phyloP scores from a whole-genome alignment of 2,329 filamentous ascomycete species.

The Cladosporium phlei region DNA sequence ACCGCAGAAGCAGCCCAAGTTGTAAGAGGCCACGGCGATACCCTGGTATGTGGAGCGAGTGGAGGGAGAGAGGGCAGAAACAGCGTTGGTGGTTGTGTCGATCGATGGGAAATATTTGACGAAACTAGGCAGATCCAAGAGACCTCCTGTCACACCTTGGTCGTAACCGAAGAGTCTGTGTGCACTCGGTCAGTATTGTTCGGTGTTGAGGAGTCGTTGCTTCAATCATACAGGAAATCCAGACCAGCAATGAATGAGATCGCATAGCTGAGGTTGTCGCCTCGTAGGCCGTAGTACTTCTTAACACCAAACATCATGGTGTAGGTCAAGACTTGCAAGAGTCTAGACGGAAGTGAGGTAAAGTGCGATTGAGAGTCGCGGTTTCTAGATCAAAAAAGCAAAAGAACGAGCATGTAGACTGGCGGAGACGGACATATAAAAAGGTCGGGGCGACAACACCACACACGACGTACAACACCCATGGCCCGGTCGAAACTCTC shows the following conservation, averaged over 20 bases:
- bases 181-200: not conserved
- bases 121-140: conserved; percentile 40
- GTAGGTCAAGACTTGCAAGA: not conserved
- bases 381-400: not conserved
- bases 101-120: conserved; percentile 38
- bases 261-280: conserved; percentile 38
- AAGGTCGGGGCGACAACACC: not conserved
- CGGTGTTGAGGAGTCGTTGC: conserved; percentile 2
- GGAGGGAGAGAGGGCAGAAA: not conserved
- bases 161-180: conserved; percentile 22
- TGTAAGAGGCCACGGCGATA: conserved; percentile 17
- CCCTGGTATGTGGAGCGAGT: conserved; percentile 9
- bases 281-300: conserved; percentile 39
- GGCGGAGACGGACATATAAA: conserved; percentile 11
- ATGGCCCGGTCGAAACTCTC: not conserved
- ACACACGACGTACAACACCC: conserved; percentile 5
- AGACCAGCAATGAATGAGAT: conserved; percentile 42
- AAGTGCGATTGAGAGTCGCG: not conserved
- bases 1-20: conserved; percentile 45
- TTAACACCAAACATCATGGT: conserved; percentile 13
- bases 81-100: conserved; percentile 22
- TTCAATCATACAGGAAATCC: conserved; percentile 29
- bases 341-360: not conserved
- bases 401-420: not conserved
- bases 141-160: conserved; percentile 41